Percentiles rank a stretch among this genome's conserved stretches.
Conservation (phyloP, 2,329 filamentous ascomycete species). For the Bisporella sp. region DNA sequence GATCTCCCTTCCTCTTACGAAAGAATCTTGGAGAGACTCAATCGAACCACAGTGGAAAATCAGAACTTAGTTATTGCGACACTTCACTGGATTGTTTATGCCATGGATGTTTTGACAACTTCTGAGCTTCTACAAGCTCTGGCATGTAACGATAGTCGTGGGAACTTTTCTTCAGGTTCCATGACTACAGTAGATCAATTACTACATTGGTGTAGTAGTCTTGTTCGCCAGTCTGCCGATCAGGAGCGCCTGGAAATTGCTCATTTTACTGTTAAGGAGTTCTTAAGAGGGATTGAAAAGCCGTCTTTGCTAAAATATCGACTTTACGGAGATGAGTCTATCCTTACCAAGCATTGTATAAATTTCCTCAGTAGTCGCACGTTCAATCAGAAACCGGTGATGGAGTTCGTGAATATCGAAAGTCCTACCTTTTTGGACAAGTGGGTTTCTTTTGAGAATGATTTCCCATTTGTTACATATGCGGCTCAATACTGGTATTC, state of each 20-base stretch:
- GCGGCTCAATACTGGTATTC: too few species aligned
- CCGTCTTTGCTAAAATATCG: slow-evolving; percentile 1
- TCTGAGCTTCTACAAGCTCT: slow-evolving; percentile 15
- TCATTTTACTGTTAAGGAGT: slow-evolving; percentile 23
- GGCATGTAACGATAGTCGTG: slow-evolving; percentile 6
- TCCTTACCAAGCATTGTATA: not conserved
- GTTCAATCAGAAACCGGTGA: too few species aligned
- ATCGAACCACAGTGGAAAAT: slow-evolving; percentile 8
- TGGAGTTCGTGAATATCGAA: too few species aligned
- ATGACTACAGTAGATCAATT: slow-evolving; percentile 13
- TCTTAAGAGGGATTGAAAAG: slow-evolving; percentile 8
- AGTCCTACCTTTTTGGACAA: too few species aligned
- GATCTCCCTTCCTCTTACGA: slow-evolving; percentile 20
- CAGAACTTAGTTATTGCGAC: slow-evolving; percentile 13
- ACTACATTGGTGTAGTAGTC: slow-evolving; percentile 17
- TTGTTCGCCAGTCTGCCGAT: slow-evolving; percentile 9
- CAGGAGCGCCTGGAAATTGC: slow-evolving; percentile 14
- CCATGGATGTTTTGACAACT: not conserved
- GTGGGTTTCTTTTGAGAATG: too few species aligned
- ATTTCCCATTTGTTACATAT: too few species aligned
- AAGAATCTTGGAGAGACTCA: slow-evolving; percentile 20
- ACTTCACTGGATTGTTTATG: slow-evolving; percentile 13
- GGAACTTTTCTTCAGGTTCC: slow-evolving; percentile 4
- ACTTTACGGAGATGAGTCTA: not conserved
- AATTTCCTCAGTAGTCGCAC: not conserved